Evolutionary conservation across 768 basidiomycete species (phyloP), one percentile per base, ranked within the genome.

Genomic region (Termitomyces sp.): DNA sequence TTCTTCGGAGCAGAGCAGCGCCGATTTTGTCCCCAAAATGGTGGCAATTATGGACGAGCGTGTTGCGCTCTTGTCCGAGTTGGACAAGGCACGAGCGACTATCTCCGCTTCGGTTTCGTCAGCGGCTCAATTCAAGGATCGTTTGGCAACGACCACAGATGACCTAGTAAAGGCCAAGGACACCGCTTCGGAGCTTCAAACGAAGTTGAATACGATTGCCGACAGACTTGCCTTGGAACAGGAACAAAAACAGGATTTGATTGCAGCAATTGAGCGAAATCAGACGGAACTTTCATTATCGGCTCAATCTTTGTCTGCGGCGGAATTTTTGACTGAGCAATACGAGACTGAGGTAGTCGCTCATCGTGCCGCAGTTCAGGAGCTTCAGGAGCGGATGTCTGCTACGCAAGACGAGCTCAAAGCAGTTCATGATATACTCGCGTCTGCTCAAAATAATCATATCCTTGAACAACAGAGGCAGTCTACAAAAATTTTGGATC

Each of bases 221-320:
- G 58, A 59, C 43, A 44, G 62, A 53, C 58, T 65, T 20, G 48
- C 42, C 18, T 55, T 26, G 8, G 51, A 47, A 46, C 52, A 60
- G 47, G 59, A 62, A 44, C 56, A 53, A 41, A 61, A 56, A 20
- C 46, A 46, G 14, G 49, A 44, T 16, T 46, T 66, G 47, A 55
- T 26, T n/a, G 52, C 46, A 31, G 53, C 46, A 3, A 39, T 55
- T 2, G 41, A 46, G 22, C 49, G 22, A 12, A 63, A 61, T 18
- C 56, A 59, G n/a, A 36, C n/a, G 20, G 61, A 64, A n/a, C 22
- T 65, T 24, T 16, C 34, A 9, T 58, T 63, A 20, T 44, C 63
- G 20, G 53, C 34, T 16, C 53, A 57, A 27, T 37, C 46, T 6
- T 31, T 64, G 24, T 59, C 61, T 12, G 32, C 49, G 39, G 53